Conservation (phyloP, 2,329 filamentous ascomycete genomes). For the Xylariales sp. region DNA sequence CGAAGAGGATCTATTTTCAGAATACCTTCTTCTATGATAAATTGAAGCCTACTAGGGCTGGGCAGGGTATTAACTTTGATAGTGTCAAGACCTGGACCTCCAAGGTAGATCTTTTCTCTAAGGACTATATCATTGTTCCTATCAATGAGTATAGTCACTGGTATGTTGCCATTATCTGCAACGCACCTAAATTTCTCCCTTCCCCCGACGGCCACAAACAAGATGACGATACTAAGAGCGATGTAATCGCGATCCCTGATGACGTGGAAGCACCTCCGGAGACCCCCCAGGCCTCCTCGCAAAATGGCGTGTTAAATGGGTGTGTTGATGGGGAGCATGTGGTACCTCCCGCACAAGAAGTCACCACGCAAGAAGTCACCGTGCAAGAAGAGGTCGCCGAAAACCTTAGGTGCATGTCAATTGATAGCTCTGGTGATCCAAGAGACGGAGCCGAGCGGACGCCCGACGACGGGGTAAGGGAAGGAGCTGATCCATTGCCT, state of each 20-base stretch:
- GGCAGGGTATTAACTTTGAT: slow-evolving; percentile 79
- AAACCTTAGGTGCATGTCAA: slow-evolving; percentile 47
- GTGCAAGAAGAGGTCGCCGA: slow-evolving; percentile 39
- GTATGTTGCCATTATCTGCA: slow-evolving; percentile 96
- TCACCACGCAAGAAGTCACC: slow-evolving; percentile 12
- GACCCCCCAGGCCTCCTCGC: neutral
- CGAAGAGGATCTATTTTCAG: slow-evolving; percentile 83
- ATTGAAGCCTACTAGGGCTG: slow-evolving; percentile 69
- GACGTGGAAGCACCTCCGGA: slow-evolving; percentile 5
- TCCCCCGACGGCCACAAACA: slow-evolving; percentile 25
- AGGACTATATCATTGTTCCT: slow-evolving; percentile 90
- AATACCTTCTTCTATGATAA: slow-evolving; percentile 92
- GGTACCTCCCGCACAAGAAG: neutral
- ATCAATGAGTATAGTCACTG: slow-evolving; percentile 91
- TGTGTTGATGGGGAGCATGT: neutral
- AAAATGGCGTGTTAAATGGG: neutral
- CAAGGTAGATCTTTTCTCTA: slow-evolving; percentile 83
- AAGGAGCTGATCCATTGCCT: slow-evolving; percentile 24
- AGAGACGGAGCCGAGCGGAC: slow-evolving; percentile 40
- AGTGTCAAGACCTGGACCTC: slow-evolving; percentile 90
- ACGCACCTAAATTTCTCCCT: slow-evolving; percentile 73
- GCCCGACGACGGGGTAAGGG: slow-evolving; percentile 28
- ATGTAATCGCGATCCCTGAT: slow-evolving; percentile 34
- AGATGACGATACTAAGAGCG: slow-evolving; percentile 1
- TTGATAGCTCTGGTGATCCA: slow-evolving; percentile 37